These are phyloP conservation scores for Phoma sp. DNA, from an alignment of 2,329 filamentous ascomycete genomes.

Conservation along the genomic window DNA sequence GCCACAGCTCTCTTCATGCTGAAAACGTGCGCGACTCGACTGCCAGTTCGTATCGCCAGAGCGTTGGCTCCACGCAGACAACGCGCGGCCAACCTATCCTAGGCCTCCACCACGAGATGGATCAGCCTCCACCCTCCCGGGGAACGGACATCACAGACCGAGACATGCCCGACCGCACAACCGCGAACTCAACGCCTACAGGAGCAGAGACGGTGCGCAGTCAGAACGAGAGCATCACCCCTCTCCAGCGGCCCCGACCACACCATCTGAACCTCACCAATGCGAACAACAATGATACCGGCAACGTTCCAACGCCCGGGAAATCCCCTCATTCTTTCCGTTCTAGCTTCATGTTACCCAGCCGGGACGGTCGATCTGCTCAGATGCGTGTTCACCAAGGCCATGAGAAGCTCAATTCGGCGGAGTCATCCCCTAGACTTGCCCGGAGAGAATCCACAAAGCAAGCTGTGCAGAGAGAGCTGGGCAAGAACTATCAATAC, in stretches of 20 bases:
- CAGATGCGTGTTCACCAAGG: slow-evolving; percentile 61
- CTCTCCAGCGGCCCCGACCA: slow-evolving; percentile 68
- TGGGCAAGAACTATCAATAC: slow-evolving; percentile 85
- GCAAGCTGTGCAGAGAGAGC: slow-evolving; percentile 50
- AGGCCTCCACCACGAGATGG: slow-evolving; percentile 46
- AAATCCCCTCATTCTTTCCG: slow-evolving; percentile 80
- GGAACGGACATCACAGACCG: slow-evolving; percentile 83
- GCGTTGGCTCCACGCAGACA: slow-evolving; percentile 48
- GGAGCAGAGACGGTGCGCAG: slow-evolving; percentile 66
- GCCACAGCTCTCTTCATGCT: slow-evolving; percentile 42
- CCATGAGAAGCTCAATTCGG: slow-evolving; percentile 84
- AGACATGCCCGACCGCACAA: slow-evolving; percentile 73
- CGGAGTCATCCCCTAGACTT: slow-evolving; percentile 75
- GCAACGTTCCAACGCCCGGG: slow-evolving; percentile 64
- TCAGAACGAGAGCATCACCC: slow-evolving; percentile 78
- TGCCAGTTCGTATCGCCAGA: slow-evolving; percentile 48
- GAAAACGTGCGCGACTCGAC: slow-evolving; percentile 40
- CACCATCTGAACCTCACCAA: slow-evolving; percentile 68
- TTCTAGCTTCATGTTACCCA: slow-evolving; percentile 74
- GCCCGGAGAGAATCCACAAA: slow-evolving; percentile 53
- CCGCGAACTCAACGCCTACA: slow-evolving; percentile 77
- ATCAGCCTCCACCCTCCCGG: slow-evolving; percentile 69
- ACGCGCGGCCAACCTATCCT: slow-evolving; percentile 35
- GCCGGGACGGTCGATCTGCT: slow-evolving; percentile 60
- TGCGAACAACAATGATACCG: slow-evolving; percentile 62